These are phyloP conservation scores for Pseudopediastrum boryanum DNA, from an alignment of 139 green algal species.

Conservation along the genomic window DNA sequence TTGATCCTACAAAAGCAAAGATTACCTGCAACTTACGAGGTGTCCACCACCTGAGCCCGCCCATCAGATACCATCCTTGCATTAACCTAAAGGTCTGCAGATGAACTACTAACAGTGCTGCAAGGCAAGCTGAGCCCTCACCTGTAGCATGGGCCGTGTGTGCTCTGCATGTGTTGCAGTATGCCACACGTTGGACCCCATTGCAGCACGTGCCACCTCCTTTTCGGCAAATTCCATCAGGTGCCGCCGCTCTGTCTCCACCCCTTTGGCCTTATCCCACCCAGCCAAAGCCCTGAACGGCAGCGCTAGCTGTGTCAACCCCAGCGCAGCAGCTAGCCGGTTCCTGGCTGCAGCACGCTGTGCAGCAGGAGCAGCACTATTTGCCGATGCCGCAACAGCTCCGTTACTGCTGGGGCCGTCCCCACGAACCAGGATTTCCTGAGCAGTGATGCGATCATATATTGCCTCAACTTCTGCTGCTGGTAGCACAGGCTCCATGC, in stretches of 20 bases:
- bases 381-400: neutral
- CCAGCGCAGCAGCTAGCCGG: slow-evolving; percentile 72
- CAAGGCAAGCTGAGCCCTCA: slow-evolving; percentile 40
- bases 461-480: slow-evolving; percentile 74
- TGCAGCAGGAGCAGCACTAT: neutral
- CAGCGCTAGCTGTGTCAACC: slow-evolving; percentile 56
- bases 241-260: slow-evolving; percentile 34
- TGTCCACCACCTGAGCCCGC: too few relatives aligned
- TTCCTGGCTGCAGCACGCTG: slow-evolving; percentile 34
- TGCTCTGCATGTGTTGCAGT: slow-evolving; percentile 79
- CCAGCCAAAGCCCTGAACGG: slow-evolving; percentile 42
- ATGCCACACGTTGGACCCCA: slow-evolving; percentile 71
- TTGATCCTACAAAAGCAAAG: too few relatives aligned
- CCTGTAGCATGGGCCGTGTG: slow-evolving; percentile 83
- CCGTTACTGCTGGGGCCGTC: neutral
- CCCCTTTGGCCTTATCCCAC: slow-evolving; percentile 66
- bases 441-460: slow-evolving; percentile 73
- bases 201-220: slow-evolving; percentile 43
- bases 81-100: too few relatives aligned
- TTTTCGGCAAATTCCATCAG: slow-evolving; percentile 51
- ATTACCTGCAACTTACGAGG: too few relatives aligned
- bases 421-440: slow-evolving; percentile 66
- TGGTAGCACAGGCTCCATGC: slow-evolving; percentile 74
- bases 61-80: too few relatives aligned
- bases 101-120: too few relatives aligned